Percentiles rank a stretch among this genome's conserved stretches.
Conservation (phyloP, 2,329 filamentous ascomycete genomes). For the Trichoderma atroviride region DNA sequence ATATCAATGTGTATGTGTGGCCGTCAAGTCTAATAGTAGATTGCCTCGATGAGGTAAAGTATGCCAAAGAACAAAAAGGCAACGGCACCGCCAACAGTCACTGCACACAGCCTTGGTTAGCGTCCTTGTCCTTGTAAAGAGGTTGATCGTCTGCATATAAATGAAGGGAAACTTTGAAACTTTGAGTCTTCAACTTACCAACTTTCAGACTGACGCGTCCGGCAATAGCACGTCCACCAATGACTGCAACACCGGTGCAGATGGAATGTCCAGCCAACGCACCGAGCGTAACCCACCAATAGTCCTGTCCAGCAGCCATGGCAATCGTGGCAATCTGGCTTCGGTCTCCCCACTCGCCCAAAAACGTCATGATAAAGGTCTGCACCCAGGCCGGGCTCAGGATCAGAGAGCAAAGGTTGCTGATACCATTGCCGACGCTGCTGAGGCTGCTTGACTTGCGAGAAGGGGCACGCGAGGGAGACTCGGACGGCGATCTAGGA, state of each 20-base stretch:
- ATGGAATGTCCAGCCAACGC: slow-evolving; percentile 83
- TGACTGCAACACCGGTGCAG: slow-evolving; percentile 88
- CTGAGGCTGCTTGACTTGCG: slow-evolving; percentile 45
- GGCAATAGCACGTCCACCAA: slow-evolving; percentile 90
- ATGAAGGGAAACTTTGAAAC: no score
- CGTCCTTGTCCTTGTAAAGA: background rate
- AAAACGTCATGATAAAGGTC: slow-evolving; percentile 98
- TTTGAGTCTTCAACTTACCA: slow-evolving; percentile 63
- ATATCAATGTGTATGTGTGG: background rate
- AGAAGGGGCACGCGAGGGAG: slow-evolving; percentile 64
- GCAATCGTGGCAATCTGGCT: slow-evolving; percentile 98
- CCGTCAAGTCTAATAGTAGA: slow-evolving; percentile 52
- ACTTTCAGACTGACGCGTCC: slow-evolving; percentile 93
- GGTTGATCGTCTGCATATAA: background rate
- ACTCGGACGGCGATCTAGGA: slow-evolving; percentile 78
- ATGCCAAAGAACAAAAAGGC: slow-evolving; percentile 91
- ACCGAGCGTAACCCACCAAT: slow-evolving; percentile 96
- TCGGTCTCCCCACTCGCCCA: slow-evolving; percentile 97
- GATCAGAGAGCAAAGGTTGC: slow-evolving; percentile 84
- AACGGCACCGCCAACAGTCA: slow-evolving; percentile 86
- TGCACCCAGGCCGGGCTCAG: slow-evolving; percentile 97
- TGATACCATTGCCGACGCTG: slow-evolving; percentile 63
- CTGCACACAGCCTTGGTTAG: slow-evolving; percentile 51
- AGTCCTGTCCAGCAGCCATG: slow-evolving; percentile 97
- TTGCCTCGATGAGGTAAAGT: slow-evolving; percentile 84